phyloP scores from a whole-genome alignment of 1,284 basidiomycete species.

The Melampsora occidentalis region DNA sequence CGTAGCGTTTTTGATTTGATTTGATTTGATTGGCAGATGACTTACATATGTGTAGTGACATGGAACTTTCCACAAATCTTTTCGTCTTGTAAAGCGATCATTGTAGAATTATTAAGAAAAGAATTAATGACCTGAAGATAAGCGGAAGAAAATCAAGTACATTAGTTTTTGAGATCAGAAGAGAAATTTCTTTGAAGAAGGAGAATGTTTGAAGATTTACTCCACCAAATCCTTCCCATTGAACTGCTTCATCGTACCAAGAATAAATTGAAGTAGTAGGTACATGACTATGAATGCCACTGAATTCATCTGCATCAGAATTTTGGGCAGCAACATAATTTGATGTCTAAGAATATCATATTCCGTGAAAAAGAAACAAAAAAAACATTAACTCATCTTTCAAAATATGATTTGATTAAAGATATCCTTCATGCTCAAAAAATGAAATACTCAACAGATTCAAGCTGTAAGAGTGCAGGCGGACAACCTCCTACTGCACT shows the following conservation, averaged over 20 bases:
- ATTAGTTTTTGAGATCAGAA: neutral
- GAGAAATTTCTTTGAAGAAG: neutral
- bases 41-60: neutral
- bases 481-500: conserved; percentile 13
- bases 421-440: neutral
- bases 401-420: neutral
- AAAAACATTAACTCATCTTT: neutral
- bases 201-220: neutral
- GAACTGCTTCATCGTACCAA: conserved; percentile 13
- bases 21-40: neutral
- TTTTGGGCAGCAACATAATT: conserved; percentile 32
- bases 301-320: conserved; percentile 2
- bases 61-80: neutral
- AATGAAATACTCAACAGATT: neutral
- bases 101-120: neutral
- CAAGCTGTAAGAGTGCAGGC: conserved; percentile 19
- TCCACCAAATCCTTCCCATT: neutral
- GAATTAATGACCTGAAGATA: neutral
- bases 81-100: neutral
- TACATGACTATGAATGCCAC: conserved; percentile 22
- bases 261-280: conserved; percentile 37
- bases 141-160: neutral
- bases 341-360: conserved; percentile 11
- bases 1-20: neutral
- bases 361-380: neutral